Conservation (phyloP, 208 protist genomes). For the Porcisia deanei region DNA sequence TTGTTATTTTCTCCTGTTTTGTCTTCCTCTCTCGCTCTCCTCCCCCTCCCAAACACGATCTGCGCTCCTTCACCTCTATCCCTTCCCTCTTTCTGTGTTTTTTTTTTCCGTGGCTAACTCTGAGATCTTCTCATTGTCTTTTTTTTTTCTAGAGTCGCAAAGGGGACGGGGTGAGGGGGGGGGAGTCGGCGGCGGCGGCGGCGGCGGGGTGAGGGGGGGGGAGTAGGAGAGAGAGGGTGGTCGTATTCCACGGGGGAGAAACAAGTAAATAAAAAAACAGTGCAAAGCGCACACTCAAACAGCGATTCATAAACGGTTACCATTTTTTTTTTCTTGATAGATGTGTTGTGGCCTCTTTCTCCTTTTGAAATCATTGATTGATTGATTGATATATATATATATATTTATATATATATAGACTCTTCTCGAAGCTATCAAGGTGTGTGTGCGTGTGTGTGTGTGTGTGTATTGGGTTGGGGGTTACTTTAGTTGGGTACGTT, state of each 20-base stretch:
- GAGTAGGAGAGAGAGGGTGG: no score
- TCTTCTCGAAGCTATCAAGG: neutral
- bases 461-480: neutral
- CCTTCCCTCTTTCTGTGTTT: neutral
- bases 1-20: neutral
- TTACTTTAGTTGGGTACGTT: neutral
- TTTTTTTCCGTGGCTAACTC: neutral
- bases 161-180: no score
- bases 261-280: no score
- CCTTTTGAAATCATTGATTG: no score
- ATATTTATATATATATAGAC: neutral
- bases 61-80: neutral
- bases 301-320: no score
- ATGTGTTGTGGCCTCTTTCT: no score
- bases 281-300: no score
- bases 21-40: neutral
- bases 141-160: neutral
- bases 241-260: no score
- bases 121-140: neutral
- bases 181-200: no score
- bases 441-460: slow-evolving; percentile 2
- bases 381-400: neutral
- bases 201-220: no score
- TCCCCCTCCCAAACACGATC: neutral
- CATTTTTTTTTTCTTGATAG: no score